Conservation (phyloP, 495 filamentous ascomycete genomes). For the Rusavskia elegans region DNA sequence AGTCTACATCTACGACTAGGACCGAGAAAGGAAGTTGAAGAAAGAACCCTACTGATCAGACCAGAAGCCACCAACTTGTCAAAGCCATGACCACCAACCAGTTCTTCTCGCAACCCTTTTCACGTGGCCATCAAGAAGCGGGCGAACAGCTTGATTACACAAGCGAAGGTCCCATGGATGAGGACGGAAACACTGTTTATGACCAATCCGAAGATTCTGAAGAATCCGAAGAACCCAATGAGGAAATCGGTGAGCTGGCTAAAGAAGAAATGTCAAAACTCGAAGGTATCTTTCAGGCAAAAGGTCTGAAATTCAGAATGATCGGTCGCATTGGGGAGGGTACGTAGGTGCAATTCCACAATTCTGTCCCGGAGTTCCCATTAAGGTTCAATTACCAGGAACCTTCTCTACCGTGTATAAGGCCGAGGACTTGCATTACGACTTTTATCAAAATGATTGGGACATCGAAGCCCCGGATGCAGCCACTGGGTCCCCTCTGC, state of each 20-base stretch:
- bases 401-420: constrained; percentile 99
- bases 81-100: not conserved
- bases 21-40: too few species aligned
- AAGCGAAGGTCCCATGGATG: constrained; percentile 17
- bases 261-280: constrained; percentile 76
- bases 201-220: constrained; percentile 18
- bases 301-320: constrained; percentile 66
- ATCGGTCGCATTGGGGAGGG: constrained; percentile 97
- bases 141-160: not conserved
- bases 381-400: constrained; percentile 27
- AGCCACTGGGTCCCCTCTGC: constrained; percentile 44
- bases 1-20: too few species aligned
- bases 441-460: constrained; percentile 75
- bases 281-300: constrained; percentile 66
- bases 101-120: not conserved
- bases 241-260: constrained; percentile 50
- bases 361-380: too few species aligned
- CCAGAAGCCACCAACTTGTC: too few species aligned
- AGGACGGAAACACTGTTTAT: constrained; percentile 11
- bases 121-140: not conserved
- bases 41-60: too few species aligned
- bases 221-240: constrained; percentile 29
- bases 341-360: constrained; percentile 15
- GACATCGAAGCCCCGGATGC: constrained; percentile 53
- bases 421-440: constrained; percentile 85